Base-by-base conservation (phyloP, 306 rosid species). In the Acmispon strigosus region DNA sequence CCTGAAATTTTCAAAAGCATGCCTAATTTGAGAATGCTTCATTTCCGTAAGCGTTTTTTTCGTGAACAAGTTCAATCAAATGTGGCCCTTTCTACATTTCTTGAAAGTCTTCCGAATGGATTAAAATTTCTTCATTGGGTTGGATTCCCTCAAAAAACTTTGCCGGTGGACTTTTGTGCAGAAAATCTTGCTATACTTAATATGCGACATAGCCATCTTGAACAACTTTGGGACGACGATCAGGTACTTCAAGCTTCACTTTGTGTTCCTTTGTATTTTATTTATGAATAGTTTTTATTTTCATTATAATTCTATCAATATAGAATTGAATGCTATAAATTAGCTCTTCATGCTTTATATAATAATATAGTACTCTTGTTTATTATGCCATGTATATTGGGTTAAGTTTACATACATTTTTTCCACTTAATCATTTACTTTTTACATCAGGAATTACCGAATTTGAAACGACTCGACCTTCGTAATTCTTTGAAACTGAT, bases 21-120 rank as follows among this genome's bases (percentile, higher is more conserved):
- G 85, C 7, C n/a, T 22, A 73, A 77, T 68, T 32, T 81, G 16
- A 73, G 66, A 51, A 3, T 77, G 10, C 73, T 84, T 8, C 15
- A 13, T 0, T 58, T 76, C 61, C 12, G 39, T 14, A 42, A 27
- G 17, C 8, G 19, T 5, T 2, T 10, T 27, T 1, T 1, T 0
- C 32, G 7, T 0, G 1, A 8, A 7, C 0, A 2, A 2, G n/a
- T 0, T 2, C 5, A 5, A 5, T 77, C 60, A 53, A 54, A 77
- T n/a, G 68, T 78, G 57, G 1, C 1, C 18, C 4, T 56, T 57
- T 10, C 4, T 16, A 10, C 29, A 34, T 15, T 2, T 64, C 69
- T 72, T 15, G 20, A 20, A 2, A 24, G 42, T 24, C 49, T 72
- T 8, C 69, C 82, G 0, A 34, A 37, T 56, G 2, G 2, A 9